Base-by-base conservation (phyloP, 148 eudicot genomes). In the Persicaria maculosa region DNA sequence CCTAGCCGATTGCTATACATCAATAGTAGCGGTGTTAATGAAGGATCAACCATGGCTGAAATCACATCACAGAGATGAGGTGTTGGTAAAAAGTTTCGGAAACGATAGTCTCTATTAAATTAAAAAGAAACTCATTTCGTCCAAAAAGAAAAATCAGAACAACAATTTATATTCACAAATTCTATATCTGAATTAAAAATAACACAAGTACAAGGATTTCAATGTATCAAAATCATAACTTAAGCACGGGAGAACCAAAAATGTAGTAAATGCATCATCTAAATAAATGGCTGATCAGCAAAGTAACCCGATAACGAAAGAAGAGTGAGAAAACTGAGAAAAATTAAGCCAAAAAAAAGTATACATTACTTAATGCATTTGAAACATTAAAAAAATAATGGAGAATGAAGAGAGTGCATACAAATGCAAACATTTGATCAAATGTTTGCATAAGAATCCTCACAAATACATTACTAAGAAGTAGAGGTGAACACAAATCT, bases 391-490 rank as follows among this genome's bases (percentile, higher is more conserved):
- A 8, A 57, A 15, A 22, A 59, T 59, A 64, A 6, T 57, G 31
- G 9, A 64, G 46, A 36, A 14, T 64, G 69, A 5, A 36, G 43
- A 64, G 12, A 36, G 7, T 36, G 9, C 69, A 40, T 8, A 25
- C 25, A 55, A 14, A 40, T 64, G 69, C 69, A 31, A 62, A 64
- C n/a, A 11, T n/a, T n/a, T n/a, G n/a, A n/a, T 65, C n/a, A 65
- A 15, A 15, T n/a, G 17, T 65, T 65, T 65, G 46, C 70, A 65
- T 65, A 65, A 65, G 6, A 65, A 36, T 1, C 0, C 2, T 12
- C 6, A 65, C 65, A 20, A n/a, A 8, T 55, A 55, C 61, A 16
- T 55, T 48, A 16, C 25, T 55, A 55, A 54, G 19, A 4, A 54
- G 20, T 54, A 54, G 25, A 1, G 25, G 25, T 22, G 25, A 1